phyloP scores from a whole-genome alignment of 805 yeast species.

The Saturnispora zaruensis region DNA sequence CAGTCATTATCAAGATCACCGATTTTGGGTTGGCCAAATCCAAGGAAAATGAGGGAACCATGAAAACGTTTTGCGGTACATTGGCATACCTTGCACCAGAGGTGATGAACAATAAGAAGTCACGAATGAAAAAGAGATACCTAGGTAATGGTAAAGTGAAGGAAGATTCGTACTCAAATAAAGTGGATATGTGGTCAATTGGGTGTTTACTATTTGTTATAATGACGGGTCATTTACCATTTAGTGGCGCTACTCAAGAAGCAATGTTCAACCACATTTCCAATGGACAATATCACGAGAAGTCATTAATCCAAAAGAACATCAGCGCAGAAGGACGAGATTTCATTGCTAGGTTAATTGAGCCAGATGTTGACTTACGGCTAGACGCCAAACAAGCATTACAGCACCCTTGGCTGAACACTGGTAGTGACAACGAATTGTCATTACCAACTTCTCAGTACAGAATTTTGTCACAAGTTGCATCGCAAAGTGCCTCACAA shows the following conservation, averaged over 20 bases:
- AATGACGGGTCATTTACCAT: conserved; percentile 88
- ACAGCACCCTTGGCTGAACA: conserved; percentile 71
- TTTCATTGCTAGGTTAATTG: conserved; percentile 62
- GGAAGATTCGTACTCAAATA: conserved; percentile 55
- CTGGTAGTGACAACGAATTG: conserved; percentile 32
- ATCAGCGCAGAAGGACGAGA: conserved; percentile 63
- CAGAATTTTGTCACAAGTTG: conserved; percentile 14
- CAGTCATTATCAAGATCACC: conserved; percentile 83
- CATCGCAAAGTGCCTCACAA: background rate
- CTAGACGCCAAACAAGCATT: conserved; percentile 72
- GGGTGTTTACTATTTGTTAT: conserved; percentile 92
- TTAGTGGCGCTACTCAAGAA: conserved; percentile 87
- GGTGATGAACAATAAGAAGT: conserved; percentile 48
- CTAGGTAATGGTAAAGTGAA: conserved; percentile 27
- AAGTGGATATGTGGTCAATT: conserved; percentile 96
- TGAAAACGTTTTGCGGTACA: conserved; percentile 97
- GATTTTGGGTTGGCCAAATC: conserved; percentile 96
- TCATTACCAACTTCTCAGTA: conserved; percentile 50
- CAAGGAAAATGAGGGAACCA: conserved; percentile 70
- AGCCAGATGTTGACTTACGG: conserved; percentile 67
- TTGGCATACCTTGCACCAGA: conserved; percentile 97
- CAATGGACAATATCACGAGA: conserved; percentile 71
- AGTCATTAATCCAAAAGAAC: conserved; percentile 52
- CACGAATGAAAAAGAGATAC: conserved; percentile 20
- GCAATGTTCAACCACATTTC: conserved; percentile 70